Base-by-base conservation (phyloP, 139 green algal genomes). In the Gonium pectorale region DNA sequence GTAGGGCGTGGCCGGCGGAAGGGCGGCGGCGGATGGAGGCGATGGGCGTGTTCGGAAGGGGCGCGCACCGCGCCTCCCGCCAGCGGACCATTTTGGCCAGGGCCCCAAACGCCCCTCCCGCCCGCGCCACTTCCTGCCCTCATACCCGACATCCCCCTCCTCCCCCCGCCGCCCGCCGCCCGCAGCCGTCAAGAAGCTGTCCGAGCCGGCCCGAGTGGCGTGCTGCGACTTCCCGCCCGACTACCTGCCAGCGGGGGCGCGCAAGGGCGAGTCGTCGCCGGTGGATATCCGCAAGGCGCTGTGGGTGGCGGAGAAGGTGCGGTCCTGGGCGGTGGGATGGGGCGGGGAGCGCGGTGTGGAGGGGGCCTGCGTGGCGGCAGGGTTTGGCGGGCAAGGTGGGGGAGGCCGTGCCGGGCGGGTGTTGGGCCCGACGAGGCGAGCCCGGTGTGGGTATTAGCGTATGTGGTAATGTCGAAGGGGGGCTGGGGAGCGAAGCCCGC, bases 221-320 rank as follows among this genome's bases (percentile, higher is more conserved):
- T 87, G 79, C 72, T 79, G 54, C 54, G 88, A 91, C 59, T 91
- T 85, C 72, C 88, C 87, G 3, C 38, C 83, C 6, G 88, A 91
- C 83, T 89, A 78, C 68, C 13, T 81, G 81, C 26, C 56, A 31
- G 22, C 60, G 24, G 75, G 75, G 49, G 60, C 33, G 3, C 74
- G 62, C 71, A 74, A 86, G 80, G 88, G 88, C 3, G 72, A 73
- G 27, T 37, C 63, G 2, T 49, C 60, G 17, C 35, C 71, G 31
- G 83, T 81, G 44, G 88, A 91, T 37, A 72, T 91, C 62, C 83
- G 88, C 77, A 91, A 91, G 80, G 87, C 82, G 69, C 72, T 91
- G 79, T 91, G 77, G 67, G 78, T 89, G 54, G 60, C 82, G 46
- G 82, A 87, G 62, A 70, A 56, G 69, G 81, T 87, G 69, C 49